Conservation (phyloP, 768 basidiomycete genomes). For the Leccinum olivaceopallidum region DNA sequence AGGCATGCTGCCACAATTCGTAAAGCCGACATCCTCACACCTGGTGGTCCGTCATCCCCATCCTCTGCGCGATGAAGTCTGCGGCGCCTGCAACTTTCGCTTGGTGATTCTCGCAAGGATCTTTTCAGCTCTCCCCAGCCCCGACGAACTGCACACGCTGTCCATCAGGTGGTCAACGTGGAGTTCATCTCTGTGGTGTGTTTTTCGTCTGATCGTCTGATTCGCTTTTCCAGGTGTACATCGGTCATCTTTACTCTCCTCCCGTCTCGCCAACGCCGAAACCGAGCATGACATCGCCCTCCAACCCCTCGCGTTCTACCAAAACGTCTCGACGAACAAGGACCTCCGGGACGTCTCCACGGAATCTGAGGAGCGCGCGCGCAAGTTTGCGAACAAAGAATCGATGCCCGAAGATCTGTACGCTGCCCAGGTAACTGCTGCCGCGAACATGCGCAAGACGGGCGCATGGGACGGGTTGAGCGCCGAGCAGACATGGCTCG, state of each 20-base stretch:
- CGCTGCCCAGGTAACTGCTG: slow-evolving; percentile 63
- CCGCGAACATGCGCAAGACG: slow-evolving; percentile 63
- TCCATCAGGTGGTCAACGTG: slow-evolving; percentile 42
- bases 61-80: no score
- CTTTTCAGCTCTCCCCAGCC: no score
- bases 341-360: slow-evolving; percentile 78
- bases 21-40: no score
- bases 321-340: slow-evolving; percentile 73
- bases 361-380: slow-evolving; percentile 61
- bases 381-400: slow-evolving; percentile 70
- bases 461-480: slow-evolving; percentile 61
- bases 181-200: slow-evolving; percentile 20
- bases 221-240: slow-evolving; percentile 49
- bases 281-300: slow-evolving; percentile 45
- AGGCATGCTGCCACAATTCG: no score
- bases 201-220: background rate
- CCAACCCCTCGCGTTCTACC: slow-evolving; percentile 61
- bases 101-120: no score
- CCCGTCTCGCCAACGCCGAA: slow-evolving; percentile 50
- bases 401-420: slow-evolving; percentile 82
- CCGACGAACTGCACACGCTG: no score
- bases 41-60: no score
- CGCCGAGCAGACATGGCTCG: slow-evolving; percentile 70
- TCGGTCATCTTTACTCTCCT: slow-evolving; percentile 9
- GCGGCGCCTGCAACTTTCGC: no score